These are phyloP conservation scores for Botryosphaeria dothidea DNA, from an alignment of 2,329 filamentous ascomycete genomes.

Conservation along the genomic window DNA sequence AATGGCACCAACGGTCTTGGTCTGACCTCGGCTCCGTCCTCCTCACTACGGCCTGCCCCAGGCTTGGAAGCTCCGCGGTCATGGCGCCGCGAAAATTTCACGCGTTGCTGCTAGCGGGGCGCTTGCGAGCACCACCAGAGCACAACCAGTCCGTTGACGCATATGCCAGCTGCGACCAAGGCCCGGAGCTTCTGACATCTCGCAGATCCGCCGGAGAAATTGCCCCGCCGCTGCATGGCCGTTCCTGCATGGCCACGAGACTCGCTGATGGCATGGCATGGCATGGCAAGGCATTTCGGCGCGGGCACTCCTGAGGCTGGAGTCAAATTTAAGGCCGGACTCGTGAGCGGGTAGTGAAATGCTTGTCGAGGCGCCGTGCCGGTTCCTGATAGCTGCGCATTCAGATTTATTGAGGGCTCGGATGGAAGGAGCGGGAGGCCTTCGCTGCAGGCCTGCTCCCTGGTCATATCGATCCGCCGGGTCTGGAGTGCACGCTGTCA, in stretches of 20 bases:
- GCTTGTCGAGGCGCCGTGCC: neutral
- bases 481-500: slow-evolving; percentile 14
- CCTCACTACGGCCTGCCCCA: neutral
- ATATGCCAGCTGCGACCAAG: neutral
- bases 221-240: slow-evolving; percentile 8
- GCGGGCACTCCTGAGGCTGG: neutral
- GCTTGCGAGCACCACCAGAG: neutral
- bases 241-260: slow-evolving; percentile 20
- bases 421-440: slow-evolving; percentile 12
- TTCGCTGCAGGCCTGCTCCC: slow-evolving; percentile 14
- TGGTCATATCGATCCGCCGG: slow-evolving; percentile 13
- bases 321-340: neutral
- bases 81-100: slow-evolving; percentile 5
- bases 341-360: neutral
- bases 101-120: slow-evolving; percentile 6
- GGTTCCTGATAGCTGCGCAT: neutral
- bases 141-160: neutral
- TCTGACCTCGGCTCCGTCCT: slow-evolving; percentile 7
- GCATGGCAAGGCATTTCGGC: too few species aligned
- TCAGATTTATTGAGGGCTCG: slow-evolving; percentile 14
- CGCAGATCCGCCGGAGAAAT: slow-evolving; percentile 18
- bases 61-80: neutral
- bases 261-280: too few species aligned
- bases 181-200: neutral
- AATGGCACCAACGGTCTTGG: neutral